Evolutionary conservation across 2,329 filamentous ascomycete species (phyloP).

Genomic region (Epicoccum sorghinum): DNA sequence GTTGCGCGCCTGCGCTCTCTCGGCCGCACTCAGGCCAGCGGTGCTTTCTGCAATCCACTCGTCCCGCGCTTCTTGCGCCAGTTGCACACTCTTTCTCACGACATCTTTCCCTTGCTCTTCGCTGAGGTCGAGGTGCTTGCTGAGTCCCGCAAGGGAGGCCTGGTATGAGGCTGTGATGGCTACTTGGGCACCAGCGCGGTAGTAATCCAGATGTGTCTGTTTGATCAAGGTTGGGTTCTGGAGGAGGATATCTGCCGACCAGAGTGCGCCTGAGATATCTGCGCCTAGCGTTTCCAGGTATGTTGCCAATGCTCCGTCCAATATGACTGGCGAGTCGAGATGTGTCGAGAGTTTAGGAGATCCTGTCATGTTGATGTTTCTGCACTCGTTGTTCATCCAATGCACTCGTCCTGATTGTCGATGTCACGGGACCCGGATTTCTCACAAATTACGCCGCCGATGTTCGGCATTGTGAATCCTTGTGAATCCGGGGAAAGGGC

Average conservation of each 20-base stretch:
- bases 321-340: constrained; percentile 42
- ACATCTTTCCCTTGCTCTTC: constrained; percentile 44
- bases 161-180: constrained; percentile 58
- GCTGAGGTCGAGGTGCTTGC: constrained; percentile 44
- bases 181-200: constrained; percentile 52
- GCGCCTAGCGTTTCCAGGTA: constrained; percentile 53
- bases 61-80: constrained; percentile 50
- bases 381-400: background rate
- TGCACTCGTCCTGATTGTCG: background rate
- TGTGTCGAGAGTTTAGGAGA: constrained; percentile 19
- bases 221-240: constrained; percentile 51
- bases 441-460: constrained; percentile 6
- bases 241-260: constrained; percentile 53
- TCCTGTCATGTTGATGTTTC: constrained; percentile 3
- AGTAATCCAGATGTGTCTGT: constrained; percentile 54
- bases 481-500: constrained; percentile 14
- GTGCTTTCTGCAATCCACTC: constrained; percentile 28
- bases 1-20: constrained; percentile 1
- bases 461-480: constrained; percentile 9
- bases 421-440: background rate
- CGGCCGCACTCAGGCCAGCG: background rate
- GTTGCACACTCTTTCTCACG: constrained; percentile 49
- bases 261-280: constrained; percentile 52
- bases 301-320: constrained; percentile 57
- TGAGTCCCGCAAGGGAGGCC: constrained; percentile 51